Evolutionary conservation across 2,329 filamentous ascomycete species (phyloP), one percentile per base, ranked within the genome.

Genomic region (Fusarium vanettenii): DNA sequence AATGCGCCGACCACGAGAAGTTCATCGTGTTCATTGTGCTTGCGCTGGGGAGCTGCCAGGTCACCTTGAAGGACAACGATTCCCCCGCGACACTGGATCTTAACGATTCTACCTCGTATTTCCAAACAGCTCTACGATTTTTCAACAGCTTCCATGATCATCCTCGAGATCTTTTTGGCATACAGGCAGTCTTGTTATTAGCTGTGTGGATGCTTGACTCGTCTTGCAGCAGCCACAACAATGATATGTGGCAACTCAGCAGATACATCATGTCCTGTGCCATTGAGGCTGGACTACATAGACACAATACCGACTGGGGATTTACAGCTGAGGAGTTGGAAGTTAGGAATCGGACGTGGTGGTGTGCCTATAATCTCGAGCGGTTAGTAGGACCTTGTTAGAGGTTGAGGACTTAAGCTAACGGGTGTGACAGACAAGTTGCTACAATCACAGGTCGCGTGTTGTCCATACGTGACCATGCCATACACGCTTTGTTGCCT

Each of bases 191-290:
- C 13, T 27, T 80, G n/a, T 50, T 80, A 0, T 14, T 80, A 2
- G 56, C 76, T 7, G 45, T 79, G 1, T 80, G 76, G 78, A 79
- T 79, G 76, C 37, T 79, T 4, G 70, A 73, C 25, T 79, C 78
- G 2, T 61, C 69, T 9, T 60, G 33, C 4, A 67, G 70, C 13
- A 75, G 74, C 7, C 68, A 78, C 27, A 66, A 60, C 37, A 76
- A 74, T 25, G 77, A 80, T 29, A 67, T 80, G n/a, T 80, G 78
- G 78, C 78, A 80, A 5, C 56, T 79, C 4, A 71, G 68, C 10
- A 71, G 78, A 6, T 79, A 79, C 11, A 62, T 72, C 29, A 79
- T 79, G 78, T 79, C 78, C 4, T 64, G 66, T n/a, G 78, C 77
- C 5, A 41, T 59, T n/a, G 33, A 59, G 29, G 56, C 56, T 3